Evolutionary conservation across 352 stramenopile genomes (phyloP), one percentile per base, ranked within the genome.

Genomic region (Globisporangium acanthophoron): DNA sequence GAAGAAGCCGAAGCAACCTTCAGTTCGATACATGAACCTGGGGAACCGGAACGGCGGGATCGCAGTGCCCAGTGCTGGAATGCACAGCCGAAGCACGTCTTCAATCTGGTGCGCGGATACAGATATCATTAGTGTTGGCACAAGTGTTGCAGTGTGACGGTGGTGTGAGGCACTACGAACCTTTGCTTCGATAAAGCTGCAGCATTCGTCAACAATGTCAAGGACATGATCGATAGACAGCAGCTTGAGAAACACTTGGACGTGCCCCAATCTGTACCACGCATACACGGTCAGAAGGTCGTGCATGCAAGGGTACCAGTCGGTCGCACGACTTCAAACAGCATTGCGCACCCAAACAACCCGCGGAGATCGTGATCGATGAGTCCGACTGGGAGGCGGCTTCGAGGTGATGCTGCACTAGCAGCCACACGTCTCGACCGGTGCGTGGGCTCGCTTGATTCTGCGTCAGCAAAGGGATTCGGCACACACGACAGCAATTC

Each of bases 41-140:
- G 84, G 88, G 24, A 91, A 66, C 20, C 78, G 80, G 65, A 85
- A 90, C 3, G 83, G 80, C 9, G 85, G 85, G 40, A 96, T 87
- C 6, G 85, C 73, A 0, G 77, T 70, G 0, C 71, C 83, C 5
- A 96, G 62, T 7, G 88, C 85, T 40, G 87, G 67, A 8, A 92
- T 65, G 47, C 87, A 95, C 31, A 87, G 51, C 43, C 74, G 63
- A 7, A 97, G 58, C 21, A 91, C 72, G 3, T 94, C 78, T 59
- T 78, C 64, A 18, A 95, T 72, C 71, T 91, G 47, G 44, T 21
- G 15, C 12, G 8, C 8, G 6, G 8, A 40, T 1, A 9, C 11
- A 9, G 11, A 9, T 35, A 35, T 35, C 31, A 9, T 35, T 9
- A 35, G 31, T 35, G 31, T 9, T 35, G 31, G 31, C 31, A 9